These are phyloP conservation scores for Lagenidium sp. DNA, from an alignment of 352 stramenopile genomes.

Conservation along the genomic window DNA sequence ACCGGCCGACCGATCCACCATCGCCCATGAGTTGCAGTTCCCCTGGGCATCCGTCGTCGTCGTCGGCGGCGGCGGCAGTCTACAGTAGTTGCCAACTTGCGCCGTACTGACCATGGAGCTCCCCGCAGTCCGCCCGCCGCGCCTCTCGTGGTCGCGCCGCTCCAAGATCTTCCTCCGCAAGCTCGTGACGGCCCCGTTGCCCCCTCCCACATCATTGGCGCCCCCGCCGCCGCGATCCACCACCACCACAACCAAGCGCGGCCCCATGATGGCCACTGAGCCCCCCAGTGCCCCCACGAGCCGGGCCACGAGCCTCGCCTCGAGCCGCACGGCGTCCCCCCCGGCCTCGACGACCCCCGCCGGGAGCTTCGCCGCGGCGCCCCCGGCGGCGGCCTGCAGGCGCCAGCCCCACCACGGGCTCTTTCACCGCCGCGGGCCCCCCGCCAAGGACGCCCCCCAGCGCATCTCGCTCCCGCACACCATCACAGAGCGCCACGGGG, in stretches of 20 bases:
- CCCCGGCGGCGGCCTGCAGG: background rate
- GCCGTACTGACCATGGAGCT: slow-evolving; percentile 17
- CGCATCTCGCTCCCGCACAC: slow-evolving; percentile 52
- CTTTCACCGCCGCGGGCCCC: slow-evolving; percentile 7
- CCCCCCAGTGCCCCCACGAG: too few species aligned
- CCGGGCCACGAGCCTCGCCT: background rate
- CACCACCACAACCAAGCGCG: too few species aligned
- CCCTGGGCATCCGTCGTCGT: background rate
- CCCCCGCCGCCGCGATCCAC: too few species aligned
- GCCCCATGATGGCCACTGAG: too few species aligned
- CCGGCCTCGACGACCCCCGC: too few species aligned
- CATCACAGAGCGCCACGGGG: slow-evolving; percentile 67
- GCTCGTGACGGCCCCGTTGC: slow-evolving; percentile 1
- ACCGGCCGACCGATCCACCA: background rate
- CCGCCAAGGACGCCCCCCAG: slow-evolving; percentile 7
- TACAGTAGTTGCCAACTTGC: too few species aligned
- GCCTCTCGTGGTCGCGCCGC: slow-evolving; percentile 12
- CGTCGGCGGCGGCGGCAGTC: background rate
- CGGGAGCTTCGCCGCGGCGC: background rate
- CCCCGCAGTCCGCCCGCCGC: slow-evolving; percentile 15
- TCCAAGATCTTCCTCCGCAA: slow-evolving; percentile 6
- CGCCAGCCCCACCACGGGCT: background rate
- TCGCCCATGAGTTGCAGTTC: background rate
- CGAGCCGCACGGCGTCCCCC: background rate
- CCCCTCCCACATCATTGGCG: too few species aligned